phyloP scores from a whole-genome alignment of 257 asterid species.

The Solanum piurae region DNA sequence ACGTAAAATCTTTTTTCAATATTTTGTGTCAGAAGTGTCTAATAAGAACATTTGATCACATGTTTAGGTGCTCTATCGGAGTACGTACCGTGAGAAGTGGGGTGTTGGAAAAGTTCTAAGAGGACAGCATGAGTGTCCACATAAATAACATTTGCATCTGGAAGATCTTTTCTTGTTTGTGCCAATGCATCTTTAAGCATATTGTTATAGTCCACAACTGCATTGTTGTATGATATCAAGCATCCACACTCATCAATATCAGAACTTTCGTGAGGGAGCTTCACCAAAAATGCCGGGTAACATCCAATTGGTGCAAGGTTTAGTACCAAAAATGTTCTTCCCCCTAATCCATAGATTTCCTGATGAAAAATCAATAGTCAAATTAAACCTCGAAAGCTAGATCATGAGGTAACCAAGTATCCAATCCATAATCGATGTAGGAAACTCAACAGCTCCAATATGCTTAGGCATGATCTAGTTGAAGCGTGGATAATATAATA shows the following conservation, averaged over 20 bases:
- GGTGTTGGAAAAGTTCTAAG: conserved; percentile 61
- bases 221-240: conserved; percentile 55
- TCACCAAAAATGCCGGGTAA: conserved; percentile 30
- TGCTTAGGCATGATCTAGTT: neutral
- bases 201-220: conserved; percentile 44
- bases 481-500: neutral
- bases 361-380: neutral
- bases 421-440: neutral
- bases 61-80: neutral
- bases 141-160: conserved; percentile 46
- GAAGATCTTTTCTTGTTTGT: conserved; percentile 32
- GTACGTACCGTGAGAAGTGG: conserved; percentile 30
- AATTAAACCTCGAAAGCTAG: neutral
- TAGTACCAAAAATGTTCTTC: conserved; percentile 46
- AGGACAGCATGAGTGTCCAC: conserved; percentile 52
- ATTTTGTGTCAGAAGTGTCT: neutral
- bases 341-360: conserved; percentile 51
- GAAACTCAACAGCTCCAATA: neutral
- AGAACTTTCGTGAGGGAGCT: conserved; percentile 42
- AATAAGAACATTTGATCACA: neutral
- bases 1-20: neutral
- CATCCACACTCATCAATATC: conserved; percentile 53
- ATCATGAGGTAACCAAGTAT: neutral
- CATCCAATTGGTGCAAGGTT: conserved; percentile 64
- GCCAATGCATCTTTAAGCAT: conserved; percentile 46